A percentile compares a stretch with the other conserved stretches of the same genome.
These are phyloP conservation scores for Trichoderma reesei DNA, from an alignment of 495 filamentous ascomycete genomes.

Conservation along the genomic window DNA sequence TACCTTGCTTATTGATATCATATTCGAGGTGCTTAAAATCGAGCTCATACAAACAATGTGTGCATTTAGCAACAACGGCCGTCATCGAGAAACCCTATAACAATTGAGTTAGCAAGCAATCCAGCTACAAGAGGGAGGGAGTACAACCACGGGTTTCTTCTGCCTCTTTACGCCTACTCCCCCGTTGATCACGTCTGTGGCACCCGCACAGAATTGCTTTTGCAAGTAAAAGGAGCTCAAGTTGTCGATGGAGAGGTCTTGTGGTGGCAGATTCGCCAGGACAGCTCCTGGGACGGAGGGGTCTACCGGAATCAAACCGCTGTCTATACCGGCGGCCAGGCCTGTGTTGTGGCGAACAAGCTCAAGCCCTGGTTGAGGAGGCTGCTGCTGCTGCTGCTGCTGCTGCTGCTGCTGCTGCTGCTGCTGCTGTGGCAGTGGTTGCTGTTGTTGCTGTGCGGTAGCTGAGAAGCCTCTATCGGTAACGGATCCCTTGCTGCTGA, in stretches of 20 bases:
- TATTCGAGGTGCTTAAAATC: constrained; percentile 27
- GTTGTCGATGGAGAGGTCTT: constrained; percentile 25
- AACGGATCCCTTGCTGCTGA: background rate
- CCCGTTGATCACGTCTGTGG: constrained; percentile 26
- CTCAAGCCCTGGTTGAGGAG: background rate
- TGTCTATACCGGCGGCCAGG: background rate
- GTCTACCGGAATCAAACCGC: background rate
- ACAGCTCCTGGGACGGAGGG: background rate
- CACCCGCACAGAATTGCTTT: constrained; percentile 37
- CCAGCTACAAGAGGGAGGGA: background rate
- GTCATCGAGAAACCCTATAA: constrained; percentile 20
- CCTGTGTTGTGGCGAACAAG: background rate
- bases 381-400: background rate
- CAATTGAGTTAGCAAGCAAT: constrained; percentile 7
- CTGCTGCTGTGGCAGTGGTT: background rate
- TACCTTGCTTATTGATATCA: constrained; percentile 29
- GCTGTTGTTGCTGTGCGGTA: background rate
- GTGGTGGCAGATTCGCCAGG: background rate
- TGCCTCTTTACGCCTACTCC: constrained; percentile 29
- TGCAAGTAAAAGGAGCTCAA: constrained; percentile 29
- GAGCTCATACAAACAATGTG: constrained; percentile 30
- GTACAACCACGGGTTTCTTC: constrained; percentile 23
- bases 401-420: too few relatives aligned
- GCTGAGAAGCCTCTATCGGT: background rate
- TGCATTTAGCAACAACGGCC: constrained; percentile 28